Evolutionary conservation across 2,329 filamentous ascomycete species (phyloP).

Genomic region (Apiospora arundinis): DNA sequence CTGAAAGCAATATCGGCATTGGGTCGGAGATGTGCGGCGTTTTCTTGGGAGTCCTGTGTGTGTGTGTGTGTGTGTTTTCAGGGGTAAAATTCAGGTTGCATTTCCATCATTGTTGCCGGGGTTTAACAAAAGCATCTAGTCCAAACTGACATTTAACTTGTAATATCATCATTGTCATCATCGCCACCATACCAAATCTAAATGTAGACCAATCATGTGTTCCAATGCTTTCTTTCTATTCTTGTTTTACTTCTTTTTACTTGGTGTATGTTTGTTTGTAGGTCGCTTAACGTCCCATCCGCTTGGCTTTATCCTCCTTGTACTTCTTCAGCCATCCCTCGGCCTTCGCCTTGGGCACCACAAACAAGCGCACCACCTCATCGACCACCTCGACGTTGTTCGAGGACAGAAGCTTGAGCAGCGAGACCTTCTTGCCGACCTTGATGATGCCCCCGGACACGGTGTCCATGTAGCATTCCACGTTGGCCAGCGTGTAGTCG

Average conservation of each 20-base stretch:
- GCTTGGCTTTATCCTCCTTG: conserved; percentile 73
- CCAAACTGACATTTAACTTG: background rate
- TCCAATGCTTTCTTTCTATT: conserved; percentile 21
- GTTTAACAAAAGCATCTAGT: background rate
- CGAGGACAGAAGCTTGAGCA: conserved; percentile 75
- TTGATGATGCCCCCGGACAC: conserved; percentile 80
- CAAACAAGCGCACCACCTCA: conserved; percentile 80
- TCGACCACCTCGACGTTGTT: conserved; percentile 89
- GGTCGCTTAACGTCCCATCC: conserved; percentile 40
- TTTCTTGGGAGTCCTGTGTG: background rate
- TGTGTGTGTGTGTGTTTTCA: background rate
- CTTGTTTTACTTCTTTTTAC: conserved; percentile 21
- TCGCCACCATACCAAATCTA: background rate
- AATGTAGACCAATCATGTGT: background rate
- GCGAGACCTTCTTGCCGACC: conserved; percentile 81
- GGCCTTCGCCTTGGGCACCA: conserved; percentile 76
- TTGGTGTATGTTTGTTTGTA: conserved; percentile 22
- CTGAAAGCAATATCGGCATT: background rate
- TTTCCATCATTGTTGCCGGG: background rate
- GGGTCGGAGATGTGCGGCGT: background rate
- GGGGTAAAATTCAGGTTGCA: background rate
- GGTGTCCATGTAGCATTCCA: conserved; percentile 93
- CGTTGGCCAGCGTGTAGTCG: conserved; percentile 68
- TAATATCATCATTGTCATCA: conserved; percentile 12
- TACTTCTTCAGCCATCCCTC: conserved; percentile 83